phyloP scores from a whole-genome alignment of 2,329 filamentous ascomycete species.

The Aspergillus vadensis region DNA sequence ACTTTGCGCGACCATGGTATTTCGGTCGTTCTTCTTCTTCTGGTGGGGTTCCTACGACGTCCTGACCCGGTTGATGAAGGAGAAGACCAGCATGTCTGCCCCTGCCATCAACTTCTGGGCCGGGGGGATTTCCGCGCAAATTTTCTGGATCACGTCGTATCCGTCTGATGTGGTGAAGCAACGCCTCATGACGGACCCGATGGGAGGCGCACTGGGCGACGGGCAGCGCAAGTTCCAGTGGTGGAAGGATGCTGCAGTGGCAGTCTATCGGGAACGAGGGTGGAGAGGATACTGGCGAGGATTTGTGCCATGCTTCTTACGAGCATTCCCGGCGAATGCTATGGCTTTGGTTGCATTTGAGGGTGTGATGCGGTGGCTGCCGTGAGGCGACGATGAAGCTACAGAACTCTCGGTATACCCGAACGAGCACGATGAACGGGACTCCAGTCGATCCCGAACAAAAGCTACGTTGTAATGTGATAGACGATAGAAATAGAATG shows the following conservation, averaged over 20 bases:
- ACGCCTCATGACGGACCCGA: constrained; percentile 91
- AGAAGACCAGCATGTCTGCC: constrained; percentile 69
- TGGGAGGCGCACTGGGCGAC: constrained; percentile 70
- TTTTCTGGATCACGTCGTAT: constrained; percentile 93
- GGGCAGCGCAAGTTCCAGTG: constrained; percentile 67
- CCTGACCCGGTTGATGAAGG: constrained; percentile 67
- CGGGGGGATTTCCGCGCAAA: constrained; percentile 85
- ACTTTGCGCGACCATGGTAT: constrained; percentile 79
- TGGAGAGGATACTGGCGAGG: constrained; percentile 86
- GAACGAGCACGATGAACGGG: background rate
- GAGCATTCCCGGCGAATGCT: constrained; percentile 94
- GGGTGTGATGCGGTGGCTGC: constrained; percentile 71
- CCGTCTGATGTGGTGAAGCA: constrained; percentile 95
- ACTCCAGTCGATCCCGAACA: constrained; percentile 11
- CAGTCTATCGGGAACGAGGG: constrained; percentile 76
- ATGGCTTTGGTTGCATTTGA: constrained; percentile 93
- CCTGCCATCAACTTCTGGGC: constrained; percentile 97
- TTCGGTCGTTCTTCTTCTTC: constrained; percentile 92
- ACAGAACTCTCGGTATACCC: background rate
- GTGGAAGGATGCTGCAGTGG: constrained; percentile 78
- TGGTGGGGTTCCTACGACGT: constrained; percentile 98
- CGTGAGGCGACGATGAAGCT: constrained; percentile 27
- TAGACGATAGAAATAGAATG: no score
- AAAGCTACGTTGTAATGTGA: background rate
- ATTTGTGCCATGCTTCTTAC: constrained; percentile 87